Base-by-base conservation (phyloP, 306 rosid species). In the Castanea mollissima region DNA sequence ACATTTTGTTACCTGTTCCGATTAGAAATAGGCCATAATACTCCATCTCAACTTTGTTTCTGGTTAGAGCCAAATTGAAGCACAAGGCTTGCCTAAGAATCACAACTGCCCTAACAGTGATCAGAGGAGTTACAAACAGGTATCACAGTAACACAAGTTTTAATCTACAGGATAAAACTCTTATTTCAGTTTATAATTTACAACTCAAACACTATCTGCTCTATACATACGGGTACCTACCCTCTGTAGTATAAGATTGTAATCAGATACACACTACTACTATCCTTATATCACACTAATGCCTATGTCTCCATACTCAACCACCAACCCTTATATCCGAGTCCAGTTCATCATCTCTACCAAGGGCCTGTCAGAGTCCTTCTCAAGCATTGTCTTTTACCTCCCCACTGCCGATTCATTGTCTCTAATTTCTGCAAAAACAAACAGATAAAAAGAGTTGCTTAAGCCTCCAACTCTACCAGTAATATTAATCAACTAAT, bases 341-440 rank as follows among this genome's bases (percentile, higher is more conserved):
- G 73, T 75, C 76, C 25, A 62, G 78, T 60, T 73, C 67, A 74
- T 55, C 52, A 4, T 18, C 35, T 80, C 85, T 91, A 93, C 98
- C 98, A 95, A 10, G 98, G 99, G 13, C 98, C 98, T 2, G 99
- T 95, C 65, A 87, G 76, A 62, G 99, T 93, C 84, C 99, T 87
- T 78, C 99, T 87, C 83, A 95, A 86, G 87, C 92, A 89, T 52
- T 56, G 90, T 60, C 87, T 88, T 88, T 93, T 91, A 21, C 78
- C 79, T 69, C 77, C 81, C 86, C 81, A 60, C 25, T 75, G 69
- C 69, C 71, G 4, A 29, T 79, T 76, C 77, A 80, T 15, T 21
- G 85, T 69, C 87, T 90, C 94, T 81, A 82, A 27, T 34, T 81
- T 76, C 96, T 92, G 89, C 80, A 81, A 80, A 80, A 67, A 69